Evolutionary conservation across 257 asterid genomes (phyloP), one percentile per base, ranked within the genome.

Genomic region (Jaltomata sinuosa): DNA sequence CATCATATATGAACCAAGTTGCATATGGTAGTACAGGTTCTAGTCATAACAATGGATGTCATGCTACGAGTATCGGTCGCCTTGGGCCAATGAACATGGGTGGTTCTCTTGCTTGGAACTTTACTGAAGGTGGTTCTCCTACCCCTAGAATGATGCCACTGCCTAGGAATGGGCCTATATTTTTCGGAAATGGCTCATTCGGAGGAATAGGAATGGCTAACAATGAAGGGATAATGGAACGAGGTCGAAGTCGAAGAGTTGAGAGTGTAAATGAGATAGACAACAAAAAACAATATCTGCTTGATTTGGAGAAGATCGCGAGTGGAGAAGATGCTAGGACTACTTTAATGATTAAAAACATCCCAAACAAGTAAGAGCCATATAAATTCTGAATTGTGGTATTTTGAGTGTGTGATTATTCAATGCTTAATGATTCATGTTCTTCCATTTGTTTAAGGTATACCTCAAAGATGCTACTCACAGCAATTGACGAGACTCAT

Each of bases 381-480:
- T 36, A 57, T 79, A 16, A 50, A 31, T 87, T 64, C 84, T 52
- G 65, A 49, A 53, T 72, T 57, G 38, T 29, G 59, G 18, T 27
- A 12, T 36, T 67, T 62, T 62, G 34, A 36, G 6, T 45, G 38
- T 61, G 22, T 50, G 86, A 69, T n/a, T 84, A 52, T 53, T 5
- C 72, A 15, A 55, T 81, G 65, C 59, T 14, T 50, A 82, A 53
- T 77, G 29, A 62, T 86, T 61, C 80, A 59, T 81, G 22, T 22
- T 74, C 78, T 69, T 79, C 25, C 77, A 55, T 57, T 15, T 86
- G 80, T 84, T 52, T 79, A 47, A 96, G 99, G 97, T 96, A 96
- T 90, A 94, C 99, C 65, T 96, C 99, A 8, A 96, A 93, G 89
- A 94, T 96, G 99, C 94, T 96, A 84, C 94, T 96, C 65, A 89